Percentiles rank a stretch among this genome's conserved stretches.
These are phyloP conservation scores for Samsoniella hepiali DNA, from an alignment of 2,329 filamentous ascomycete species.

Conservation along the genomic window DNA sequence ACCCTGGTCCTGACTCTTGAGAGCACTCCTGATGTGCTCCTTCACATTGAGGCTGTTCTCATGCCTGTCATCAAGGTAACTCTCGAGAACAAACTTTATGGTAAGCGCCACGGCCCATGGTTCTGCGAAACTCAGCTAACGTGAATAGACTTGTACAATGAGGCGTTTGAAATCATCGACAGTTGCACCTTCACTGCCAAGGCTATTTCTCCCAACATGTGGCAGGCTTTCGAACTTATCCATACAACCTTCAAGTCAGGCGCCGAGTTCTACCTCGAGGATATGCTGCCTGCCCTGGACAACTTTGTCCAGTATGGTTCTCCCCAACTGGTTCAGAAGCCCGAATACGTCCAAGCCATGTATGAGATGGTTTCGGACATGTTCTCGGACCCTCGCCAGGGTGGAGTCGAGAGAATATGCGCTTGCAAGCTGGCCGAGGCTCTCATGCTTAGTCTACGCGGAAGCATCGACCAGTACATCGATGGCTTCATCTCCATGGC, in stretches of 20 bases:
- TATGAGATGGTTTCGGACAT: conserved; percentile 94
- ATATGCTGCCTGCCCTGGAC: conserved; percentile 96
- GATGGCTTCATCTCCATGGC: conserved; percentile 85
- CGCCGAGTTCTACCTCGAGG: conserved; percentile 94
- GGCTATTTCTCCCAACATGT: conserved; percentile 93
- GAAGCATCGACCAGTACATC: conserved; percentile 82
- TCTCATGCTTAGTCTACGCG: conserved; percentile 91
- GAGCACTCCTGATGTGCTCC: conserved; percentile 91
- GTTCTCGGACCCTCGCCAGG: conserved; percentile 88
- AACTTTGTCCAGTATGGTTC: conserved; percentile 96
- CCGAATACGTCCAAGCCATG: conserved; percentile 80
- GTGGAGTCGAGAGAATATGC: conserved; percentile 91
- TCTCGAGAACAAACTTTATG: conserved; percentile 95
- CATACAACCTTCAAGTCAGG: conserved; percentile 96
- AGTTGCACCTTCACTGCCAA: conserved; percentile 98
- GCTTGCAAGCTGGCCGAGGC: conserved; percentile 97
- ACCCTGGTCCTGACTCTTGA: conserved; percentile 95
- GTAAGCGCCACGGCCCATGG: conserved; percentile 39
- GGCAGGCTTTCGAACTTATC: conserved; percentile 95
- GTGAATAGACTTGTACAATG: conserved; percentile 82
- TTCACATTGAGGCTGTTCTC: conserved; percentile 90
- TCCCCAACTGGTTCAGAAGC: conserved; percentile 74
- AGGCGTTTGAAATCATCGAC: conserved; percentile 98
- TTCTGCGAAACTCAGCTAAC: background rate
- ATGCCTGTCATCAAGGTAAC: conserved; percentile 98